Conservation (phyloP, 2,329 filamentous ascomycete species). For the Coniosporium tulheliwenetii region DNA sequence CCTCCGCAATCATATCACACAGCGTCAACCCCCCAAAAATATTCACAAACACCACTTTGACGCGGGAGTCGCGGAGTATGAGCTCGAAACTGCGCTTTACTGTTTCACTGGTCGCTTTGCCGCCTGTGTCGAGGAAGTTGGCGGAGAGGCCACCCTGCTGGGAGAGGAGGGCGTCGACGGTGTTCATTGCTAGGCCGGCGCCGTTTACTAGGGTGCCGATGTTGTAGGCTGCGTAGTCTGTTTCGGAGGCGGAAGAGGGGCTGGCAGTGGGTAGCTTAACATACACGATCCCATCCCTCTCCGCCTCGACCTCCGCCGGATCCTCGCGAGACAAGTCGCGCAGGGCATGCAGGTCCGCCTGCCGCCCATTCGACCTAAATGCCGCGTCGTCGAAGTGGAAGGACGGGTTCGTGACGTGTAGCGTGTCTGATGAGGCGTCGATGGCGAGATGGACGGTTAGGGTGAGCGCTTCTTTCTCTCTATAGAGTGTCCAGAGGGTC, state of each 20-base stretch:
- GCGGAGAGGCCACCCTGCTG: conserved; percentile 45
- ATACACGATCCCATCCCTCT: conserved; percentile 64
- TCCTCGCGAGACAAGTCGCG: conserved; percentile 37
- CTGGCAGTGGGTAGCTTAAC: conserved; percentile 34
- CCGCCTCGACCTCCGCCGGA: conserved; percentile 43
- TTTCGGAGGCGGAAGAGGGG: background rate
- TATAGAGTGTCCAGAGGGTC: conserved; percentile 43
- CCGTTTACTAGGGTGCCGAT: conserved; percentile 81
- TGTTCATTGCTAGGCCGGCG: conserved; percentile 83
- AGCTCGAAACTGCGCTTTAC: conserved; percentile 64
- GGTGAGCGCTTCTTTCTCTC: conserved; percentile 48
- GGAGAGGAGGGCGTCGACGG: conserved; percentile 60
- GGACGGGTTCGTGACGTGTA: conserved; percentile 38
- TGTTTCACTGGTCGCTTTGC: conserved; percentile 70
- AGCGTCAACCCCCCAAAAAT: conserved; percentile 57
- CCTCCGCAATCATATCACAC: conserved; percentile 69
- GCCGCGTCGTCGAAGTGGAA: conserved; percentile 59
- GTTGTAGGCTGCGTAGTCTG: conserved; percentile 33
- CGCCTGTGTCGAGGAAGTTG: conserved; percentile 83
- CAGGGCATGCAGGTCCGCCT: conserved; percentile 42
- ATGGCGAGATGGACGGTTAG: conserved; percentile 36
- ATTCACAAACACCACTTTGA: conserved; percentile 58
- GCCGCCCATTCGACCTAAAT: conserved; percentile 44
- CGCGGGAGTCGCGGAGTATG: conserved; percentile 53
- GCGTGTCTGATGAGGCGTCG: conserved; percentile 15